Evolutionary conservation across 2,329 filamentous ascomycete species (phyloP).

Genomic region (Diaporthe ilicicola): DNA sequence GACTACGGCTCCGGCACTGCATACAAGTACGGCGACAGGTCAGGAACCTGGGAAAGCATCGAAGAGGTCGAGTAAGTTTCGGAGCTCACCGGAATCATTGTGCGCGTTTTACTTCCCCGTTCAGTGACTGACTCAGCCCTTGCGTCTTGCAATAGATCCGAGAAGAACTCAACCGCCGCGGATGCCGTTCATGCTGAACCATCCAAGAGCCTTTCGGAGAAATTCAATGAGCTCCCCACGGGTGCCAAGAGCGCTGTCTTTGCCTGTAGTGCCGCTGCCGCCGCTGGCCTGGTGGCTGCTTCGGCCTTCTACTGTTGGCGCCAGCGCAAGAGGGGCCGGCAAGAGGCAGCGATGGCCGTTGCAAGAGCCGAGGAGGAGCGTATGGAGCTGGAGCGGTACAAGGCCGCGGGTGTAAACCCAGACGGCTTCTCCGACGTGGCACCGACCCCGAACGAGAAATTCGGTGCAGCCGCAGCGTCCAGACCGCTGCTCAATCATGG

Average conservation of each 20-base stretch:
- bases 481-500: constrained; percentile 23
- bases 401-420: constrained; percentile 56
- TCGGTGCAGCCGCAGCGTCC: constrained; percentile 22
- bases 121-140: background rate
- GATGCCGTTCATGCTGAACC: constrained; percentile 52
- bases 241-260: constrained; percentile 63
- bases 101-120: background rate
- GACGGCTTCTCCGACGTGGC: constrained; percentile 51
- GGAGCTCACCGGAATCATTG: background rate
- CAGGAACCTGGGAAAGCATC: constrained; percentile 72
- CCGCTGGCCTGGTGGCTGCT: constrained; percentile 49
- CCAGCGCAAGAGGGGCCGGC: constrained; percentile 60
- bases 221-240: constrained; percentile 61
- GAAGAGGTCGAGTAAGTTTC: constrained; percentile 60
- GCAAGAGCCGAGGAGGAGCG: constrained; percentile 56
- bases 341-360: constrained; percentile 58
- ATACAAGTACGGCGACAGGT: constrained; percentile 70
- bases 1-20: constrained; percentile 70
- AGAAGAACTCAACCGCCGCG: constrained; percentile 61
- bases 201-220: constrained; percentile 57
- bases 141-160: constrained; percentile 48
- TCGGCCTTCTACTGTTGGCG: constrained; percentile 63
- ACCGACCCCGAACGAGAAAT: constrained; percentile 32
- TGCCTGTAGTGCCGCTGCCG: constrained; percentile 55
- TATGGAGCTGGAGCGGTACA: constrained; percentile 59